Evolutionary conservation across 2,329 filamentous ascomycete species (phyloP), one percentile per base, ranked within the genome.

Genomic region (Phaeosphaeria sp.): DNA sequence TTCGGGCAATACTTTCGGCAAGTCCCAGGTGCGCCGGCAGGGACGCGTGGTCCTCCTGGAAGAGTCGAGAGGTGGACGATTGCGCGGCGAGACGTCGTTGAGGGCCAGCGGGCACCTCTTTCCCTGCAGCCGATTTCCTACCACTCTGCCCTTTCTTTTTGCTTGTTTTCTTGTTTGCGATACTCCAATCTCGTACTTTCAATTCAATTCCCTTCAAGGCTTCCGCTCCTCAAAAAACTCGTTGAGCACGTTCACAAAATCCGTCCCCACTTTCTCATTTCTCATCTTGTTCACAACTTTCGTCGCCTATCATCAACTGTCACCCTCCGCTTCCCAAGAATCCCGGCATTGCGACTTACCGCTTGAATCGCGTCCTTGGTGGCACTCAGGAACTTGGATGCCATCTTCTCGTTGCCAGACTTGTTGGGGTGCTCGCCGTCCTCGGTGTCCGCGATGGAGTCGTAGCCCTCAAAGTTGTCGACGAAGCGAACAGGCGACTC

Each of bases 391-490:
- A 73, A 75, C 54, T 67, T 68, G 36, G 51, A 56, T 1, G 68
- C 68, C 59, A 77, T 66, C 59, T 75, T 75, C 52, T 67, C 59
- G 25, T 71, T 67, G 13, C 74, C 74, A 1, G 47, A 48, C 22
- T 62, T 61, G 46, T 75, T 75, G 15, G 74, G 73, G 54, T 77
- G 74, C 62, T 74, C 71, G 48, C 74, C 74, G 33, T 77, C 74
- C 11, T 53, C 57, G 0, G 73, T 75, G 44, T 76, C 73, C 5
- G 59, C 63, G n/a, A 67, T 64, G 1, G 64, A 54, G 47, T 76
- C 63, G 22, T 73, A 76, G 33, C 65, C 71, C 0, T 61, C 58
- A 41, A 56, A 71, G 54, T 71, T 71, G 59, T 77, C 70, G 4
- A 77, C 69, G 36, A 73, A 60, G 13, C 62, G 60, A 17, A 76